phyloP scores from a whole-genome alignment of 2,329 filamentous ascomycete genomes.

The Pseudophaeomoniella oleicola region DNA sequence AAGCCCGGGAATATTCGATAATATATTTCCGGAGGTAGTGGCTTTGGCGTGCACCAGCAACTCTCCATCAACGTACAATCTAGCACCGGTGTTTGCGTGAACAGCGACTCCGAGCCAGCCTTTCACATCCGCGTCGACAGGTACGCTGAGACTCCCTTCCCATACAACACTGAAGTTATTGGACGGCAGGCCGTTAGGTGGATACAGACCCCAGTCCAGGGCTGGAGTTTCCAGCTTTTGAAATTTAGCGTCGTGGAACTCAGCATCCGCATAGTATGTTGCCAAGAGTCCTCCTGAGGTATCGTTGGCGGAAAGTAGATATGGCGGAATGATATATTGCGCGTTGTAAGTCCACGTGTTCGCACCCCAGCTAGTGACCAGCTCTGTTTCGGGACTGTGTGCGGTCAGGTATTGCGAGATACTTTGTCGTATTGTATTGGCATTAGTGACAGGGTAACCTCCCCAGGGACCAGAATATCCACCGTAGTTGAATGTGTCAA shows the following conservation, averaged over 20 bases:
- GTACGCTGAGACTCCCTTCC: constrained; percentile 24
- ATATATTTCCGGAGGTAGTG: constrained; percentile 17
- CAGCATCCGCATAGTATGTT: constrained; percentile 26
- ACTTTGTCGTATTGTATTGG: constrained; percentile 25
- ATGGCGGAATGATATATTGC: constrained; percentile 28
- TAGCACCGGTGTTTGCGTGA: constrained; percentile 24
- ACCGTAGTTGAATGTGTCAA: constrained; percentile 28
- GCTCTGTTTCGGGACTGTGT: constrained; percentile 12
- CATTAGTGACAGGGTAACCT: constrained; percentile 22
- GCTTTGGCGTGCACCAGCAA: constrained; percentile 6
- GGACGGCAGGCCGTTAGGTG: constrained; percentile 25
- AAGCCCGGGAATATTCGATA: constrained; percentile 26
- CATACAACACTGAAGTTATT: constrained; percentile 32
- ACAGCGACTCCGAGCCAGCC: constrained; percentile 30
- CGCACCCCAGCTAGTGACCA: constrained; percentile 27
- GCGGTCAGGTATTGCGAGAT: constrained; percentile 16
- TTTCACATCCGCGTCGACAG: constrained; percentile 22
- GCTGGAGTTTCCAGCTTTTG: constrained; percentile 22
- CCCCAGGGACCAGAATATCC: constrained; percentile 30
- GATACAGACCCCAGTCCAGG: constrained; percentile 30
- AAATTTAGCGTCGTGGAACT: constrained; percentile 19
- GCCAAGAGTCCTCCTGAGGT: constrained; percentile 22
- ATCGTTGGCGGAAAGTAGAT: constrained; percentile 23
- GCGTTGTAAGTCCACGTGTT: constrained; percentile 31
- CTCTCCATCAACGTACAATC: constrained; percentile 21